phyloP scores from a whole-genome alignment of 2,329 filamentous ascomycete species.

The Verticillium albo-atrum region DNA sequence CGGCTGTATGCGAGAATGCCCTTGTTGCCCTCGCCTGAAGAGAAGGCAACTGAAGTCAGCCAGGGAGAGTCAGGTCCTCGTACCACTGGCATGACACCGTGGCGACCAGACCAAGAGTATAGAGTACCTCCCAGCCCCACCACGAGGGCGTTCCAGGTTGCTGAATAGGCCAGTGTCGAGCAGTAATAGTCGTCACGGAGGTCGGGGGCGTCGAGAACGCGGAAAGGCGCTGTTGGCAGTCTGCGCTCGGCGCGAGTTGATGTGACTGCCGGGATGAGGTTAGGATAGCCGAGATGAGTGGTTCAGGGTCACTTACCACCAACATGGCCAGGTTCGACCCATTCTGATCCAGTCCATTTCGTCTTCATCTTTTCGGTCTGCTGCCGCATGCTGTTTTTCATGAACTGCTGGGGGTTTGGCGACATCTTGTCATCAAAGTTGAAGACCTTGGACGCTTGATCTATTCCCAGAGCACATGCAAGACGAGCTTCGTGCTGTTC shows the following conservation, averaged over 20 bases:
- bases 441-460: constrained; percentile 64
- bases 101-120: constrained; percentile 70
- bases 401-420: constrained; percentile 2
- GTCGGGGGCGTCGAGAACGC: constrained; percentile 81
- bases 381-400: constrained; percentile 1
- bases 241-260: neutral
- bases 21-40: constrained; percentile 68
- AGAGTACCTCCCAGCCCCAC: constrained; percentile 76
- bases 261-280: neutral
- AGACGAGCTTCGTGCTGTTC: constrained; percentile 70
- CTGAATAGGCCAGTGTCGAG: constrained; percentile 81
- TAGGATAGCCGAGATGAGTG: neutral
- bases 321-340: constrained; percentile 20
- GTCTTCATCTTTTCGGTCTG: constrained; percentile 19
- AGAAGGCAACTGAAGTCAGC: constrained; percentile 87
- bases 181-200: constrained; percentile 97
- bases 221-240: constrained; percentile 71
- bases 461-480: constrained; percentile 75
- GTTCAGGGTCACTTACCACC: neutral
- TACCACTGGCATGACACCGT: neutral
- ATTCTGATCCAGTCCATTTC: constrained; percentile 37
- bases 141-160: constrained; percentile 69
- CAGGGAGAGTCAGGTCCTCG: constrained; percentile 49
- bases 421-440: constrained; percentile 38
- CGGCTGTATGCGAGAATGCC: constrained; percentile 82